These are phyloP conservation scores for Taphrina sp. DNA, from an alignment of 1,139 yeast species.

Conservation along the genomic window DNA sequence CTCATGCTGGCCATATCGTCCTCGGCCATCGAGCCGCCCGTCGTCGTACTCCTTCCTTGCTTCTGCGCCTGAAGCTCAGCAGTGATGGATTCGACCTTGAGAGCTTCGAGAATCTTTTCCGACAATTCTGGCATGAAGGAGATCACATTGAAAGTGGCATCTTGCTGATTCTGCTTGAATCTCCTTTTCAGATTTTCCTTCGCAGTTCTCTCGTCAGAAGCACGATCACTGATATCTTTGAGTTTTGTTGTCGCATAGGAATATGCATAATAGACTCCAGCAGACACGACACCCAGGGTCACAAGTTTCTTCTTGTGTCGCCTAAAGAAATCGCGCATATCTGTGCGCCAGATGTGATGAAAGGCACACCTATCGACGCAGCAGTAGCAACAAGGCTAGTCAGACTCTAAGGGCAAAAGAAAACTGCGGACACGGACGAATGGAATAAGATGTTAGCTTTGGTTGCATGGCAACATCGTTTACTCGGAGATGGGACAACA, in stretches of 20 bases:
- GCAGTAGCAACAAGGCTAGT: background rate
- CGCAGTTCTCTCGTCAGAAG: slow-evolving; percentile 72
- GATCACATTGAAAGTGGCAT: slow-evolving; percentile 78
- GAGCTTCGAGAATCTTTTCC: slow-evolving; percentile 58
- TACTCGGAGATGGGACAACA: too few relatives aligned
- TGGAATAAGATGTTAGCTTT: too few relatives aligned
- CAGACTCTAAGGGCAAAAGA: too few relatives aligned
- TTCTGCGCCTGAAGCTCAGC: slow-evolving; percentile 66
- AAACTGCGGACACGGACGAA: too few relatives aligned
- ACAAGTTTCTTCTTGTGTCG: slow-evolving; percentile 64
- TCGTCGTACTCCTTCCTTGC: slow-evolving; percentile 41
- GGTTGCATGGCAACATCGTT: too few relatives aligned
- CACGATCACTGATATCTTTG: slow-evolving; percentile 62
- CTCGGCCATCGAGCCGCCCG: slow-evolving; percentile 20
- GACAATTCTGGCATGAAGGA: slow-evolving; percentile 78
- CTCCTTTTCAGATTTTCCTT: slow-evolving; percentile 65
- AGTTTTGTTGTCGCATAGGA: slow-evolving; percentile 62
- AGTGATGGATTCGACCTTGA: slow-evolving; percentile 74
- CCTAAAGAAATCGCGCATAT: slow-evolving; percentile 54
- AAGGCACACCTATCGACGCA: background rate
- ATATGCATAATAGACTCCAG: slow-evolving; percentile 59
- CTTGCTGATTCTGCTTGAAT: slow-evolving; percentile 88
- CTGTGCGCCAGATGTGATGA: background rate
- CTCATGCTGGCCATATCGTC: slow-evolving; percentile 31
- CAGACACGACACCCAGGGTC: slow-evolving; percentile 58